Percentiles rank a stretch among this genome's conserved stretches.
phyloP scores from a whole-genome alignment of 208 protist genomes.

The Sergeia podlipaevii region DNA sequence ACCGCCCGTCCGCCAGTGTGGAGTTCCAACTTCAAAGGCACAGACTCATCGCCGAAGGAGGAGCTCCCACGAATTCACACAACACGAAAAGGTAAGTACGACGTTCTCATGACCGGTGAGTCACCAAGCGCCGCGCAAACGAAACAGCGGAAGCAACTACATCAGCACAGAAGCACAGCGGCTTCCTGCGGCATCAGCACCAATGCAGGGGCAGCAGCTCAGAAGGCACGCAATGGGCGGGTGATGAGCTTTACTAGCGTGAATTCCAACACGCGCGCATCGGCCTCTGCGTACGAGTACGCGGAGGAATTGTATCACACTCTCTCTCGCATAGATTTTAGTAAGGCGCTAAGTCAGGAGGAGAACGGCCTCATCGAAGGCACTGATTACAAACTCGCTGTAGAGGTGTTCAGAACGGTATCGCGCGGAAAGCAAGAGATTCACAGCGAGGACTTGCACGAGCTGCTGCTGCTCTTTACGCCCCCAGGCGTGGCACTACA shows the following conservation, averaged over 20 bases:
- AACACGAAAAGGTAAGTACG: slow-evolving; percentile 23
- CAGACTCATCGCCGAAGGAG: slow-evolving; percentile 16
- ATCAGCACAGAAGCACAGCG: too few relatives aligned
- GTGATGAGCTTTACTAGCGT: too few relatives aligned
- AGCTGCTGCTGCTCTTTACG: slow-evolving; percentile 60
- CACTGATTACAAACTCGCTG: slow-evolving; percentile 10
- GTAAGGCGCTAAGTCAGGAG: slow-evolving; percentile 7
- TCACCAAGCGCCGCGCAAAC: background rate
- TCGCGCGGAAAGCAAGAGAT: slow-evolving; percentile 37
- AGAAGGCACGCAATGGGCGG: too few relatives aligned
- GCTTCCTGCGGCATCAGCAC: too few relatives aligned
- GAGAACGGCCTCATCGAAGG: slow-evolving; percentile 1
- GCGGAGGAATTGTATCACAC: too few relatives aligned
- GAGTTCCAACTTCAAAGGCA: slow-evolving; percentile 24
- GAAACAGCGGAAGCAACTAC: background rate
- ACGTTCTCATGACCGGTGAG: slow-evolving; percentile 15
- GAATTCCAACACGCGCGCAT: too few relatives aligned
- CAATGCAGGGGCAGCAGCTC: too few relatives aligned
- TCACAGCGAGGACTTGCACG: slow-evolving; percentile 45
- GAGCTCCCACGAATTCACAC: slow-evolving; percentile 28
- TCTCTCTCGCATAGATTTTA: too few relatives aligned
- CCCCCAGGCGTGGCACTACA: slow-evolving; percentile 36
- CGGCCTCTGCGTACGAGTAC: too few relatives aligned
- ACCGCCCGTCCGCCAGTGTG: slow-evolving; percentile 10
- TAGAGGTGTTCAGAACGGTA: slow-evolving; percentile 36